A percentile compares a stretch with the other conserved stretches of the same genome.
Evolutionary conservation across 1,284 basidiomycete genomes (phyloP).

Genomic region (Sanguinoderma infundibulare): DNA sequence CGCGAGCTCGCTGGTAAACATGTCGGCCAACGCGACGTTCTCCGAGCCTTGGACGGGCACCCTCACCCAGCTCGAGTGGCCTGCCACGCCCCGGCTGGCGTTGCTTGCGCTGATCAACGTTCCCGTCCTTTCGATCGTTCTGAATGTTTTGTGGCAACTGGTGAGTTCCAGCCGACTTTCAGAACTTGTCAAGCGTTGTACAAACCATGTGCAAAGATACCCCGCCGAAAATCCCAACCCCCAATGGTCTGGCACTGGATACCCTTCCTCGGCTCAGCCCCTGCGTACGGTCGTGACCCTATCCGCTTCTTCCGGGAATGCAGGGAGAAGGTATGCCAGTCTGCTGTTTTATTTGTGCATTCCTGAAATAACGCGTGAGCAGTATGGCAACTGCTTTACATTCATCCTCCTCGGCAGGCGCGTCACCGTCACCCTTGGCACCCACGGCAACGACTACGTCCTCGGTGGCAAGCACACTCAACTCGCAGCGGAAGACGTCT

Average conservation of each 20-base stretch:
- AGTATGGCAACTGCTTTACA: conserved; percentile 89
- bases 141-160: conserved; percentile 68
- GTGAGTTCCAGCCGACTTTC: conserved; percentile 41
- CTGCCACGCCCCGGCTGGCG: conserved; percentile 32
- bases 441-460: conserved; percentile 94
- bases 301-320: conserved; percentile 77
- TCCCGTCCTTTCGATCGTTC: conserved; percentile 50
- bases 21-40: conserved; percentile 45
- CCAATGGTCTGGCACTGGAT: conserved; percentile 83
- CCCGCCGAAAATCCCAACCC: conserved; percentile 61
- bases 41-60: conserved; percentile 52
- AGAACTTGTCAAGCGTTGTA: not conserved
- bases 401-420: conserved; percentile 89
- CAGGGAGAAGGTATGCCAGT: conserved; percentile 76
- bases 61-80: conserved; percentile 36
- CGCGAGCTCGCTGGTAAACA: conserved; percentile 22
- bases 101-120: conserved; percentile 42
- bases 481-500: conserved; percentile 96
- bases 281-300: conserved; percentile 82
- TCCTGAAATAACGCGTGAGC: not conserved
- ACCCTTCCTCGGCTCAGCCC: conserved; percentile 78
- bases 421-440: conserved; percentile 91
- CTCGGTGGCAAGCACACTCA: conserved; percentile 93
- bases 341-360: not conserved
- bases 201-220: conserved; percentile 35